phyloP scores from a whole-genome alignment of 2,329 filamentous ascomycete genomes.

The Diaporthe capsici region DNA sequence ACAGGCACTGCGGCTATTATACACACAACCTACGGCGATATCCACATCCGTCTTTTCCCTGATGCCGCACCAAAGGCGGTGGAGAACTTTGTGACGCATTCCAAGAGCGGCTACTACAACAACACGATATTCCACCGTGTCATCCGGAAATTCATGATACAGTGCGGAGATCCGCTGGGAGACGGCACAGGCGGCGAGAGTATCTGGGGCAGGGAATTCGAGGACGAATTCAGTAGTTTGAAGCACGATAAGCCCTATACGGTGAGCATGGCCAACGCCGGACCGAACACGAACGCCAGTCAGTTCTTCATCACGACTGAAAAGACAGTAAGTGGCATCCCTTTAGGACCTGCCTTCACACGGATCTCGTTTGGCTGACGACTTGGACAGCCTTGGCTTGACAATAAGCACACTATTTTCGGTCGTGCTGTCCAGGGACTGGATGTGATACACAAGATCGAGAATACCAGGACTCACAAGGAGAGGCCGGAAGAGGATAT shows the following conservation, averaged over 20 bases:
- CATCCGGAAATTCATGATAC: slow-evolving; percentile 99
- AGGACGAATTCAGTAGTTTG: slow-evolving; percentile 91
- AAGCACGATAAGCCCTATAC: slow-evolving; percentile 98
- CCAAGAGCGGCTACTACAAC: slow-evolving; percentile 94
- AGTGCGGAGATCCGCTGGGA: slow-evolving; percentile 85
- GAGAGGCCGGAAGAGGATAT: slow-evolving; percentile 98
- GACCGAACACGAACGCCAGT: slow-evolving; percentile 93
- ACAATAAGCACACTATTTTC: slow-evolving; percentile 97
- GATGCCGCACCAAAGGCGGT: slow-evolving; percentile 94
- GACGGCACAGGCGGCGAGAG: slow-evolving; percentile 92
- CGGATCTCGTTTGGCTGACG: slow-evolving; percentile 46
- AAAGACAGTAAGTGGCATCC: slow-evolving; percentile 77
- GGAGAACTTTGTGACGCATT: slow-evolving; percentile 96
- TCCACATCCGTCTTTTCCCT: slow-evolving; percentile 92
- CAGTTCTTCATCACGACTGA: slow-evolving; percentile 99
- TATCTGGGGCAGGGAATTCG: slow-evolving; percentile 93
- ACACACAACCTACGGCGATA: slow-evolving; percentile 95
- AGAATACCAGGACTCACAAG: slow-evolving; percentile 87
- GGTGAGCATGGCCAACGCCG: slow-evolving; percentile 97
- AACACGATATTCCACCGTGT: slow-evolving; percentile 97
- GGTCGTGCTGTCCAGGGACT: slow-evolving; percentile 90
- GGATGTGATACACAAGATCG: slow-evolving; percentile 96
- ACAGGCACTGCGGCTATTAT: slow-evolving; percentile 85
- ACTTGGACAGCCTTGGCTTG: slow-evolving; percentile 81
- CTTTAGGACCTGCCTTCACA: background rate